phyloP scores from a whole-genome alignment of 805 yeast species.

The Barnettozyma salicaria region DNA sequence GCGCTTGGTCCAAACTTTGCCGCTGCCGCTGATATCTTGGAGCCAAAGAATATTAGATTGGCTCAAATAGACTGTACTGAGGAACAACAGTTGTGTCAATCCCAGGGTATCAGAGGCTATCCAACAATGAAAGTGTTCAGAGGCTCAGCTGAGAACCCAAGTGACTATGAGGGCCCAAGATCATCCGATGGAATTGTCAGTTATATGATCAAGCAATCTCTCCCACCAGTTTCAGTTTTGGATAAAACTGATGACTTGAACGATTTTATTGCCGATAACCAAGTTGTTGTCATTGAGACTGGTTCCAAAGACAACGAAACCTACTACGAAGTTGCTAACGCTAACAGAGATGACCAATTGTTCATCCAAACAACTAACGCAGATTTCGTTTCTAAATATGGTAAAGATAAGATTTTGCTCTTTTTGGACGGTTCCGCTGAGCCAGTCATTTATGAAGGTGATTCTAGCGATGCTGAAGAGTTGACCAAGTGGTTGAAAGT shows the following conservation, averaged over 20 bases:
- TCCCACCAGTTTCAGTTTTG: slow-evolving; percentile 63
- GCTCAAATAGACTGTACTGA: slow-evolving; percentile 86
- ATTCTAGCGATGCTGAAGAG: slow-evolving; percentile 20
- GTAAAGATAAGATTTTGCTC: slow-evolving; percentile 27
- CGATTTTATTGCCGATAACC: slow-evolving; percentile 38
- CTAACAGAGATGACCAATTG: slow-evolving; percentile 53
- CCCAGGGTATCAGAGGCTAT: slow-evolving; percentile 69
- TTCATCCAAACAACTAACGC: slow-evolving; percentile 47
- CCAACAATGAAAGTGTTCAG: slow-evolving; percentile 79
- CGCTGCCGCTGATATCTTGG: slow-evolving; percentile 61
- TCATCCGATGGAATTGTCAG: slow-evolving; percentile 68
- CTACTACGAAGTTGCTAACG: slow-evolving; percentile 55
- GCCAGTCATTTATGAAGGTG: slow-evolving; percentile 28
- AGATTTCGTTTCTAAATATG: slow-evolving; percentile 32
- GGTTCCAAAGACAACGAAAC: slow-evolving; percentile 46
- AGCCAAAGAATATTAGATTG: slow-evolving; percentile 56
- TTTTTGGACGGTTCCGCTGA: slow-evolving; percentile 28
- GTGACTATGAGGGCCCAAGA: slow-evolving; percentile 83
- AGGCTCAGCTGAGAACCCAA: slow-evolving; percentile 35
- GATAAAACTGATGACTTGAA: slow-evolving; percentile 45
- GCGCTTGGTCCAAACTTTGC: slow-evolving; percentile 75
- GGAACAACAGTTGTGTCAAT: slow-evolving; percentile 63
- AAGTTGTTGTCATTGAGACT: slow-evolving; percentile 51
- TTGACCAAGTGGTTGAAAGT: slow-evolving; percentile 31
- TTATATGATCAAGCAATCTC: slow-evolving; percentile 74